Conservation (phyloP, 495 filamentous ascomycete species). For the Aspergillus sclerotioniger region DNA sequence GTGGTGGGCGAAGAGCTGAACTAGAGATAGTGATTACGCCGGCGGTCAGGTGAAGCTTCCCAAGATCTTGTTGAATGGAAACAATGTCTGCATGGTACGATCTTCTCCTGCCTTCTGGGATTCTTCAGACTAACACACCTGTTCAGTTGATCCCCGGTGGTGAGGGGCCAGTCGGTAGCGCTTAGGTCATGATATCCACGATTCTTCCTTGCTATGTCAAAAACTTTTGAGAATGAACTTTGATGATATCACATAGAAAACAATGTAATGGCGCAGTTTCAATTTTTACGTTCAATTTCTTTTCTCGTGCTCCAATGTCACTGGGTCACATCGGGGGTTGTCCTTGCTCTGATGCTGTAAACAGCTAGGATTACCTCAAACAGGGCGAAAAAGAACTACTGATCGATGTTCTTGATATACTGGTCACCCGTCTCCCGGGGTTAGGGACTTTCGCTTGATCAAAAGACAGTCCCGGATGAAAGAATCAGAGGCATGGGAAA, state of each 20-base stretch:
- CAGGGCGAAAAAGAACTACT: too few species aligned
- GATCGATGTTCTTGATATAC: too few species aligned
- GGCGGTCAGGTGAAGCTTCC: slow-evolving; percentile 82
- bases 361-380: not conserved
- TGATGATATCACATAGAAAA: slow-evolving; percentile 29
- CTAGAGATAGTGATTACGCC: slow-evolving; percentile 73
- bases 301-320: not conserved
- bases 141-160: slow-evolving; percentile 81
- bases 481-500: too few species aligned
- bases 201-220: slow-evolving; percentile 19
- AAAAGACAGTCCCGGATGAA: too few species aligned
- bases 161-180: slow-evolving; percentile 62
- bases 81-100: slow-evolving; percentile 97
- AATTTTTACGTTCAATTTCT: not conserved
- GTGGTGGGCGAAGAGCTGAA: slow-evolving; percentile 20
- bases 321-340: not conserved
- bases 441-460: too few species aligned
- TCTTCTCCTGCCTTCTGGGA: not conserved
- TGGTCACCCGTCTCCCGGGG: too few species aligned
- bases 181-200: slow-evolving; percentile 21
- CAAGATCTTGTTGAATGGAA: slow-evolving; percentile 96
- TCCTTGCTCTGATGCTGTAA: not conserved
- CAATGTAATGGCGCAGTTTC: slow-evolving; percentile 12
- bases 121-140: slow-evolving; percentile 12
- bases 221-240: slow-evolving; percentile 34